Evolutionary conservation across 1,284 basidiomycete species (phyloP), one percentile per base, ranked within the genome.

Genomic region (Omphalotus olearius): DNA sequence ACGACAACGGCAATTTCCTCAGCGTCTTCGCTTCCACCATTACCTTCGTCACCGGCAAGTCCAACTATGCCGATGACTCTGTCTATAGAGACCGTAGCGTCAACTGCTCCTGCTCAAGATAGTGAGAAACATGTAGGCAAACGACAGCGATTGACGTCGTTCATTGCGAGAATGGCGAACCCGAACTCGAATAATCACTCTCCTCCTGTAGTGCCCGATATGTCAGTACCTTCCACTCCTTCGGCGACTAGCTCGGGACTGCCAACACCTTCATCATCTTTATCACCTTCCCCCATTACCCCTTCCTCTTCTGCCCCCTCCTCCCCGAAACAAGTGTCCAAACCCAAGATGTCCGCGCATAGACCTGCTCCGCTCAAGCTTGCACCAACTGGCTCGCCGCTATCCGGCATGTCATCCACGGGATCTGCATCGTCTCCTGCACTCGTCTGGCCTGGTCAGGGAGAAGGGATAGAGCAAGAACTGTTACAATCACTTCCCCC

Each of bases 101-200:
- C 30, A 2, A 7, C 9, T 33, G 2, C 30, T 3, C 7, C 30
- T 33, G 7, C 30, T 9, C 30, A 33, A 33, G 30, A 33, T 33
- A 9, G 30, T 9, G 30, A 33, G 13, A 33, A 33, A 33, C 30
- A 9, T 10, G 2, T 33, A 26, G 40, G 39, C n/a, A 52, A 26
- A 20, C 20, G 51, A 23, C 51, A 43, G 28, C 33, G 51, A n/a
- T 30, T 52, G 9, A 40, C 51, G n/a, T 47, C 45, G 20, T 52
- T 52, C 11, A 23, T 52, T 14, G 28, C 51, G 10, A 46, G 28
- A 16, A 36, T 52, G 37, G 39, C 45, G 23, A 23, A 23, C 23
- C 23, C 23, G 23, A 23, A 23, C 23, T 23, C 23, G 23, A 23
- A 23, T 23, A 23, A 23, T 5, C 23, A 23, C 23, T 23, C 23